Percentiles rank a stretch among this genome's conserved stretches.
Evolutionary conservation across 2,329 filamentous ascomycete species (phyloP).

Genomic region (Penicillium sp.): DNA sequence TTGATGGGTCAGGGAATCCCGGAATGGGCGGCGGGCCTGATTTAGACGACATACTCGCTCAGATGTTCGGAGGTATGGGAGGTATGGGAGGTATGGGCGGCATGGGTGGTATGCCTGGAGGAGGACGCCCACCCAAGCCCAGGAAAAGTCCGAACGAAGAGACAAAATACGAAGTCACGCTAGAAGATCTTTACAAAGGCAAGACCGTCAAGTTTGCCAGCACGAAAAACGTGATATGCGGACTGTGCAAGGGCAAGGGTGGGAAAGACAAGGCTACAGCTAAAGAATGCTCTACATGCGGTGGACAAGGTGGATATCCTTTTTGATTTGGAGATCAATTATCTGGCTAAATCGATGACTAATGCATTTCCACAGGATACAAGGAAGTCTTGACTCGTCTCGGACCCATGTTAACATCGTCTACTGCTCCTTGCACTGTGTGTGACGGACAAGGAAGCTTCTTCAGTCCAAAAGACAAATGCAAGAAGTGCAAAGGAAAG

Average conservation of each 20-base stretch:
- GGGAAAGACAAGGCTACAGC: constrained; percentile 90
- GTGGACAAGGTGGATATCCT: constrained; percentile 60
- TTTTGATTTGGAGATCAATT: not conserved
- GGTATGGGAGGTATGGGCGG: constrained; percentile 26
- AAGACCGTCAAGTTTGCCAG: constrained; percentile 97
- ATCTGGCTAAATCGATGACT: not conserved
- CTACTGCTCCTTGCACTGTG: constrained; percentile 72
- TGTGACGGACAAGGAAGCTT: constrained; percentile 82
- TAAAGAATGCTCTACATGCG: constrained; percentile 76
- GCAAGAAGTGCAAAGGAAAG: constrained; percentile 97
- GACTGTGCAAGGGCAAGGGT: constrained; percentile 79
- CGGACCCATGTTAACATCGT: constrained; percentile 79
- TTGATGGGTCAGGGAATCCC: constrained; percentile 70
- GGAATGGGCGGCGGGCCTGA: constrained; percentile 63
- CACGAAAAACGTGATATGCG: constrained; percentile 89
- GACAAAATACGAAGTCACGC: constrained; percentile 81
- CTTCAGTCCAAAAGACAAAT: constrained; percentile 94
- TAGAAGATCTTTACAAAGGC: constrained; percentile 97
- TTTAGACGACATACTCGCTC: constrained; percentile 84
- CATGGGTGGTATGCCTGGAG: constrained; percentile 38
- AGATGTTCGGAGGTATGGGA: constrained; percentile 64
- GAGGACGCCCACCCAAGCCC: constrained; percentile 37
- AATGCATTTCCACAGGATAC: constrained; percentile 45
- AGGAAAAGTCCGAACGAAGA: constrained; percentile 78
- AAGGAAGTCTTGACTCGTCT: constrained; percentile 76